Base-by-base conservation (phyloP, 306 rosid species). In the Cicer judaicum region DNA sequence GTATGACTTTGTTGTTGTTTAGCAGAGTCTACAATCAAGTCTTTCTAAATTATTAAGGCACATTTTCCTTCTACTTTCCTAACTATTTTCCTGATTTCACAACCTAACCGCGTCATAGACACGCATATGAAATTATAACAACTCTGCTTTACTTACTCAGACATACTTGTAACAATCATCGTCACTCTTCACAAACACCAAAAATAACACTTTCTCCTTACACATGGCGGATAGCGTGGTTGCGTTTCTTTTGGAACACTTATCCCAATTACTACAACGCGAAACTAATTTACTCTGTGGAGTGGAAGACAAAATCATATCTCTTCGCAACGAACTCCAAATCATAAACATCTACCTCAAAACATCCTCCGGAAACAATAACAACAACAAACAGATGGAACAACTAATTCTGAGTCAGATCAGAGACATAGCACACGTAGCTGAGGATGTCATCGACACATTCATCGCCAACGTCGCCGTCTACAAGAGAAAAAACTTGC, bases 161-260 rank as follows among this genome's bases (percentile, higher is more conserved):
- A 56, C 40, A 13, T 0, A 7, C 7, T 29, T 13, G 16, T 7
- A 41, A 64, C 14, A 16, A 16, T 5, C 49, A 47, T 47, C 15
- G 12, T 11, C 15, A 11, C 15, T 47, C 15, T 14, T 11, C 6
- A 12, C n/a, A 4, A 10, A 8, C n/a, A 15, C 50, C 4, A 16
- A 41, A 61, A 40, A 15, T 8, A 41, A 0, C 8, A 39, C 1
- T 8, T 63, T 39, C 7, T 5, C 1, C n/a, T 8, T 9, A n/a
- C 47, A 62, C 50, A 64, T 64, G 70, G 70, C 70, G 0, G 70
- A 64, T 10, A 64, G 39, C 0, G 70, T 42, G 70, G 70, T 64
- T 42, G 1, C 39, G 0, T 64, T 64, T 36, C 70, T 64, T 64
- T 42, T 41, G 70, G 70, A 64, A 64, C 70, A 42, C 50, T 64